A percentile compares a stretch with the other conserved stretches of the same genome.
phyloP scores from a whole-genome alignment of 768 basidiomycete genomes.

The Tulasnella sp. region DNA sequence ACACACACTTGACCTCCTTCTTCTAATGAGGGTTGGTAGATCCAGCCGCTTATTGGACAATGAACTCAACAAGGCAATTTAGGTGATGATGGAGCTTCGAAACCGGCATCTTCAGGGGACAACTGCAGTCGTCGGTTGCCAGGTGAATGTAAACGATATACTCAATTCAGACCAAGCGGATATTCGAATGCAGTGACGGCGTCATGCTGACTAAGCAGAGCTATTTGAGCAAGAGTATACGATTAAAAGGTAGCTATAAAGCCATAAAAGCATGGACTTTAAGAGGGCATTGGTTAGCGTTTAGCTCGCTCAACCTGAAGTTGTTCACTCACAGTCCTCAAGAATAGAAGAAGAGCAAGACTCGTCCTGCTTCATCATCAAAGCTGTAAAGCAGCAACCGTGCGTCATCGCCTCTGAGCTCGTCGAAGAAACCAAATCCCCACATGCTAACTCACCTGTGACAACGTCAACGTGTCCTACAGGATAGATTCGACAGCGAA shows the following conservation, averaged over 20 bases:
- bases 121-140: no score
- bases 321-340: not conserved
- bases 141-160: no score
- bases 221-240: not conserved
- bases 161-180: no score
- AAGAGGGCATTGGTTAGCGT: not conserved
- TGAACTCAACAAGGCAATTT: no score
- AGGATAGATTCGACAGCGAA: conserved; percentile 12
- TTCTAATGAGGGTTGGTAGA: no score
- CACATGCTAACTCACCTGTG: conserved; percentile 6
- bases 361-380: not conserved
- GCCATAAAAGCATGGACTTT: not conserved
- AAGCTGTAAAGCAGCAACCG: not conserved
- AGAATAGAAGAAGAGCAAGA: not conserved
- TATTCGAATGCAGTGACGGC: no score
- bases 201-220: not conserved
- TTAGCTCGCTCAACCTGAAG: not conserved
- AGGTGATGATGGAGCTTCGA: no score
- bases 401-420: no score
- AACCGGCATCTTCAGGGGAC: no score
- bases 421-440: no score
- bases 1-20: no score
- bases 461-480: conserved; percentile 17
- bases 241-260: not conserved
- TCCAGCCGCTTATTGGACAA: no score